phyloP scores from a whole-genome alignment of 495 filamentous ascomycete species.

The Trichocladium antarcticum region DNA sequence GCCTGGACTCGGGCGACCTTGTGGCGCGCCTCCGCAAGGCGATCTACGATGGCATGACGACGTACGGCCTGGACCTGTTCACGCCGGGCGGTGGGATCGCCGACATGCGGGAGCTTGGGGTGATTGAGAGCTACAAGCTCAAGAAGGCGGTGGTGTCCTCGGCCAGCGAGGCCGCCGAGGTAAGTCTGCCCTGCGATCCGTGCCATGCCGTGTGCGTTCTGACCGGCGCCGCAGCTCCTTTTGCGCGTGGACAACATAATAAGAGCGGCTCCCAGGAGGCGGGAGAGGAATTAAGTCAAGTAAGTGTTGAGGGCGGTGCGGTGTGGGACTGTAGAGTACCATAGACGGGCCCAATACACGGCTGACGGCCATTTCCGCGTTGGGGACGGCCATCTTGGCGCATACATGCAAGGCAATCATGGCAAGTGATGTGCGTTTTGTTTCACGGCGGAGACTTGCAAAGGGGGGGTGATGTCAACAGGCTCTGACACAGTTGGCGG shows the following conservation, averaged over 20 bases:
- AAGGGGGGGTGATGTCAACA: too few species aligned
- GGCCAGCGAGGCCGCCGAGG: slow-evolving; percentile 92
- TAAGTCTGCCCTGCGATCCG: slow-evolving; percentile 31
- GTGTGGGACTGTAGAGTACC: slow-evolving; percentile 16
- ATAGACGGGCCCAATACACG: slow-evolving; percentile 11
- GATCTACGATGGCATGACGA: slow-evolving; percentile 87
- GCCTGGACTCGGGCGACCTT: slow-evolving; percentile 86
- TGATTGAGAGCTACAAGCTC: slow-evolving; percentile 96
- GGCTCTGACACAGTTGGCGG: too few species aligned
- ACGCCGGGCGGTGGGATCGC: slow-evolving; percentile 86
- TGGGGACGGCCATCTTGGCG: too few species aligned
- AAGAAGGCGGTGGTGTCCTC: slow-evolving; percentile 94
- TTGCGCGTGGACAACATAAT: slow-evolving; percentile 32
- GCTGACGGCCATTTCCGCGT: too few species aligned
- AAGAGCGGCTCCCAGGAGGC: slow-evolving; percentile 30
- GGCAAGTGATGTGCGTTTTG: too few species aligned
- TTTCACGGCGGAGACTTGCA: too few species aligned
- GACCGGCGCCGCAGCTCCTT: slow-evolving; percentile 19
- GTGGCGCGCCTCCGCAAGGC: slow-evolving; percentile 85
- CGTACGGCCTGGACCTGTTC: slow-evolving; percentile 78
- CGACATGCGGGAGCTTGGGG: slow-evolving; percentile 91
- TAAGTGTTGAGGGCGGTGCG: neutral
- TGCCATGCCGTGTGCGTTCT: slow-evolving; percentile 3
- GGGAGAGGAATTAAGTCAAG: slow-evolving; percentile 22
- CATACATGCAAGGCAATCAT: too few species aligned